Evolutionary conservation across 352 stramenopile species (phyloP).

Genomic region (Globisporangium megalacanthum): DNA sequence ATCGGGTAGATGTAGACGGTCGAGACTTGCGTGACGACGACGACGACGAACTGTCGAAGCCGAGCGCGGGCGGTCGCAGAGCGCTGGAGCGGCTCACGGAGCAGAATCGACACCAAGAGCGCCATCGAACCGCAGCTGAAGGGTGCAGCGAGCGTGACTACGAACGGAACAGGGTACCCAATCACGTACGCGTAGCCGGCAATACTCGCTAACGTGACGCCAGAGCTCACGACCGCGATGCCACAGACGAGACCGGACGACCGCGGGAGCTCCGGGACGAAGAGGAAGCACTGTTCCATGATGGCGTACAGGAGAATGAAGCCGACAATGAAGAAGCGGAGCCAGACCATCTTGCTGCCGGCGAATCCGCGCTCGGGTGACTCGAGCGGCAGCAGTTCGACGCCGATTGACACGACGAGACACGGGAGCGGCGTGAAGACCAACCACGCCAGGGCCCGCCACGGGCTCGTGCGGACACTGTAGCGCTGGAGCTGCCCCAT

Average conservation of each 20-base stretch:
- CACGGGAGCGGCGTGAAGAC: neutral
- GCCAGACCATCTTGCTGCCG: neutral
- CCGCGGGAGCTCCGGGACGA: neutral
- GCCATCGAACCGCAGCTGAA: neutral
- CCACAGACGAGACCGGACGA: neutral
- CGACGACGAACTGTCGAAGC: neutral
- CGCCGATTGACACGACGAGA: neutral
- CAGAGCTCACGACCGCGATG: neutral
- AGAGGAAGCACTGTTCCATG: neutral
- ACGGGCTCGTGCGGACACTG: neutral
- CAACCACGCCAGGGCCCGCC: neutral
- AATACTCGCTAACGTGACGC: neutral
- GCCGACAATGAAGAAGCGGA: neutral
- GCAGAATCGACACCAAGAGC: neutral
- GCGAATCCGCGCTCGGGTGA: neutral
- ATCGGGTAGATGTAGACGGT: slow-evolving; percentile 18
- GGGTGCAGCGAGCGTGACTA: neutral
- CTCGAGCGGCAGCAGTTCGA: slow-evolving; percentile 5
- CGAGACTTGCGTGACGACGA: slow-evolving; percentile 2
- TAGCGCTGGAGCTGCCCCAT: slow-evolving; percentile 2
- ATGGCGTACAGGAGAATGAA: neutral
- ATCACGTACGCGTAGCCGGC: neutral
- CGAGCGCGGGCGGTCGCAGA: neutral
- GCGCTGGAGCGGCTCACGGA: no score
- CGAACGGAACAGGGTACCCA: neutral